Base-by-base conservation (phyloP, 768 basidiomycete species). In the Suillus luteus region DNA sequence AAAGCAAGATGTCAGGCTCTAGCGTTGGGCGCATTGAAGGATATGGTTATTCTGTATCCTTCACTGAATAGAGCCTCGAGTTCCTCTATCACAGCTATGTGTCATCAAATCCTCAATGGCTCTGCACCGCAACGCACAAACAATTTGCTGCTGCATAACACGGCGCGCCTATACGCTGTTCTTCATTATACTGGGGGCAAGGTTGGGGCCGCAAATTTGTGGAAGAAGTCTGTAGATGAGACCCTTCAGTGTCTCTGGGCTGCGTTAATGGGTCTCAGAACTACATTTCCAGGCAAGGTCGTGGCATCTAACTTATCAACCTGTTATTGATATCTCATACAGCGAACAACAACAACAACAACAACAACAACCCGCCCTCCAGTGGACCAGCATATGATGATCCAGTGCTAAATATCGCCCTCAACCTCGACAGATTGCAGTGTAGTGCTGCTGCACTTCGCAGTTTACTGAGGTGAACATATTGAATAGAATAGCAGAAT, bases 151-250 rank as follows among this genome's bases (percentile, higher is more conserved):
- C 64, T 85, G 1, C 67, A 76, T 48, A 79, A 86, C 15, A 82
- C 88, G 2, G 86, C 86, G 7, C 71, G 76, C 22, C 79, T 95
- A 24, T 90, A 88, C 63, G 77, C 87, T 3, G 76, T 81, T 27
- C 79, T 95, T 6, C 89, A 89, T 73, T 76, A 85, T 35, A 87
- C 90, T 0, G 91, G 91, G 24, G 93, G 93, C 9, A 95, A 93
- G 75, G 86, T 91, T 10, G 90, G 88, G 31, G 86, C 87, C 17
- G 80, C 85, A 12, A 84, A 79, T 59, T 68, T 89, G 6, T 95
- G 93, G 93, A 82, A 88, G 66, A 92, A 89, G 68, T 86, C 86
- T 17, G 64, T 93, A 31, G 90, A 93, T 57, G 89, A 89, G 35
- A 86, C 87, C 2, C 64, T 94, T 57, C 77, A 76, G 0, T 86